Evolutionary conservation across 768 basidiomycete species (phyloP), one percentile per base, ranked within the genome.

Genomic region (Collybia mongolica): DNA sequence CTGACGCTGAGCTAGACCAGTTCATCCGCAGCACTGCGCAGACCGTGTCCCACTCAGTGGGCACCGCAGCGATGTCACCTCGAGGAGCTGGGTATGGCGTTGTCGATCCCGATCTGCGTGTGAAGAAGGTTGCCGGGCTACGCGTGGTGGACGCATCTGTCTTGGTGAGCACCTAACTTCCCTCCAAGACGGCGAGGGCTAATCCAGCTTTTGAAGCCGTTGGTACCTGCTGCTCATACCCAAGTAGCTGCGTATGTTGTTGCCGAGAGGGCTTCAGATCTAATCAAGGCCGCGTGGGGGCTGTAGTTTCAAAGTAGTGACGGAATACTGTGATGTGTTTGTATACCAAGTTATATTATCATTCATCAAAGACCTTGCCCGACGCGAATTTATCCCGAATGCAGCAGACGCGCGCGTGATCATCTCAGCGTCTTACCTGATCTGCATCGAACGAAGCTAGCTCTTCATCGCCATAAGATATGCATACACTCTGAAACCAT

Each of bases 111-210:
- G 62, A 72, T 54, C 55, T 76, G 17, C 52, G 53, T 22, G 70
- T 76, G 7, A 73, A 74, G 54, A 68, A 67, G 6, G 66, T 69
- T 0, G 23, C 28, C 7, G 72, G 69, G 7, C 46, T 76, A 41
- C 52, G 74, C 8, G 59, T 76, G n/a, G 65, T 74, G 39, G 72
- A 75, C 57, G 66, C 68, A 22, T 71, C 68, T 2, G 60, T 69
- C 15, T 54, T 71, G 48, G 71, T 70, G 44, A 56, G 67, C 7
- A 14, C 8, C 43, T 22, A 24, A 29, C 41, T 40, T 48, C 41
- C 35, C 26, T 49, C 29, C 9, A 19, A 45, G 2, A 23, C 39
- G 12, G 11, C 32, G 32, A 22, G 18, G 12, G 5, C 44, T 46
- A 18, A 32, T 48, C 17, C 24, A 19, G 20, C 4, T 17, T 39